A percentile compares a stretch with the other conserved stretches of the same genome.
Evolutionary conservation across 257 asterid species (phyloP).

Genomic region (Mentha longifolia): DNA sequence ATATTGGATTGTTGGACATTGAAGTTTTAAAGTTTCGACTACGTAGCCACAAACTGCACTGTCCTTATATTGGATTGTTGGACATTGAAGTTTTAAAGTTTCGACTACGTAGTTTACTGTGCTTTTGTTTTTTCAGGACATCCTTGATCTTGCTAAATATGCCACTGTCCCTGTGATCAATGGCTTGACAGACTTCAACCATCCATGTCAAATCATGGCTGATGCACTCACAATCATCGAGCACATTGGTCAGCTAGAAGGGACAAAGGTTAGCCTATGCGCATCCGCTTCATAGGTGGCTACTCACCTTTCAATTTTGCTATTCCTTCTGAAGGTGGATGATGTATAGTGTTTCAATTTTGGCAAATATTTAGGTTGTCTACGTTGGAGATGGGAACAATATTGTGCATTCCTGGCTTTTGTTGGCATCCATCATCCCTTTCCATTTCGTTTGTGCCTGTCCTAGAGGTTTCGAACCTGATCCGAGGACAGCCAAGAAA

Average conservation of each 20-base stretch:
- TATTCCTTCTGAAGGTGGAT: conserved; percentile 26
- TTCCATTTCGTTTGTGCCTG: conserved; percentile 95
- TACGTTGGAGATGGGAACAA: conserved; percentile 98
- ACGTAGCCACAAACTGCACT: too few relatives aligned
- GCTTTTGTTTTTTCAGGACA: conserved; percentile 62
- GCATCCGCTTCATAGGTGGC: conserved; percentile 1
- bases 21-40: background rate
- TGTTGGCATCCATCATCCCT: conserved; percentile 82
- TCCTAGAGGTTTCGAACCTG: conserved; percentile 90
- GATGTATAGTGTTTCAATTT: conserved; percentile 23
- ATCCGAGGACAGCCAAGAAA: conserved; percentile 59
- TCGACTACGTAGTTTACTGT: conserved; percentile 13
- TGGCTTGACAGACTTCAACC: conserved; percentile 92
- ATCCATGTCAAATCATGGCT: conserved; percentile 99
- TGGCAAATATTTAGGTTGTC: conserved; percentile 65
- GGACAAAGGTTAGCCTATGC: conserved; percentile 70
- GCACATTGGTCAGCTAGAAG: conserved; percentile 84
- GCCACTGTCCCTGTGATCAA: conserved; percentile 88
- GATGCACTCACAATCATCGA: conserved; percentile 96
- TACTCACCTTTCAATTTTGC: background rate
- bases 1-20: background rate
- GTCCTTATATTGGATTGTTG: too few relatives aligned
- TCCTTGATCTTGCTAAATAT: conserved; percentile 86
- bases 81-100: too few relatives aligned
- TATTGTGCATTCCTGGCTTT: conserved; percentile 93